Base-by-base conservation (phyloP, 164 flowering plant genomes). In the Warburgia ugandensis region DNA sequence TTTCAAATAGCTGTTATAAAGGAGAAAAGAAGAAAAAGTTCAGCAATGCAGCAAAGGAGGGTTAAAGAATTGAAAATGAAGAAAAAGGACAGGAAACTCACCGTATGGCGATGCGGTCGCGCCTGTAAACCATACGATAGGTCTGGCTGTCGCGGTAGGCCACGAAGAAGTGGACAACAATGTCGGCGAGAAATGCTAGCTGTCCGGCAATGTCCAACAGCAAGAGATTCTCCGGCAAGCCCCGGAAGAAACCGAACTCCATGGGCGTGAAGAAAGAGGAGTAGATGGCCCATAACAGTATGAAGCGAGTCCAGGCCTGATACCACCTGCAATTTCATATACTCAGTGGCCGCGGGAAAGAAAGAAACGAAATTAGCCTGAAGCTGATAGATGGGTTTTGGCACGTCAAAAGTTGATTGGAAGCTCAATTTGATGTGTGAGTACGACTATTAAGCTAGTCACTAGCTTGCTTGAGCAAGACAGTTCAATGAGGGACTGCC, bases 191-290 rank as follows among this genome's bases (percentile, higher is more conserved):
- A 62, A 92, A 92, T 45, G 94, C 90, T 4, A 78, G 19, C 66
- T 88, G 96, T 40, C 86, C 94, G 25, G 56, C 74, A 30, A 85
- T 75, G 72, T 92, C 99, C 27, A 92, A 69, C 25, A 80, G 59
- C 45, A 76, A 70, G 17, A 92, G 76, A 38, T 73, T 61, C 58
- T 74, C 52, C 1, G 94, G 91, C 46, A 92, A 67, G 29, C 99
- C 99, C 46, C 89, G 67, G 73, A 92, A 85, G 80, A 92, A 92
- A 2, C 88, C 99, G 45, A 92, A 92, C 76, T 92, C 99, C 60
- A 92, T 21, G 3, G 99, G 99, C 2, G 99, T 92, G 69, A 92
- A 88, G 73, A 79, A 77, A 6, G 96, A 85, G 0, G 99, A 92
- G 70, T 92, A 88, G 0, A 85, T 26, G 26, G 99, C 96, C 95